Evolutionary conservation across 139 green algal species (phyloP).

Genomic region (Edaphochlamys debaryana): DNA sequence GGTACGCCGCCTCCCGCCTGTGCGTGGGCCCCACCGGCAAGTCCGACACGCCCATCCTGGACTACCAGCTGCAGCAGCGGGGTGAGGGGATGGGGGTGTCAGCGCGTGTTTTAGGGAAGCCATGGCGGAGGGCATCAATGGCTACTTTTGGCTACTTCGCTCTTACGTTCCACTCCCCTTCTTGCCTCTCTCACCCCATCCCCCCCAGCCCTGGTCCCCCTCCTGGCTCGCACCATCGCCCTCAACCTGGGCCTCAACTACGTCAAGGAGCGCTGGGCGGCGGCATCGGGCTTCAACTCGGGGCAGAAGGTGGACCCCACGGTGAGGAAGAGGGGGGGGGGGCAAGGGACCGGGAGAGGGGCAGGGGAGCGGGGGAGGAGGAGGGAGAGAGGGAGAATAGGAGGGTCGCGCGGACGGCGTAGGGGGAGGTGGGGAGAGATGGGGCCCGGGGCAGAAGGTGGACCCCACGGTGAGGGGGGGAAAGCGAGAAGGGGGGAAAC

Average conservation of each 20-base stretch:
- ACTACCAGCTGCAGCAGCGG: constrained; percentile 82
- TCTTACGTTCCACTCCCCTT: background rate
- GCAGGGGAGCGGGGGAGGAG: background rate
- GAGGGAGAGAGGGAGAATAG: no score
- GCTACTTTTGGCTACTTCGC: no score
- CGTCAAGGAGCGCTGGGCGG: constrained; percentile 82
- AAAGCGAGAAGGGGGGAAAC: no score
- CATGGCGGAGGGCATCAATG: no score
- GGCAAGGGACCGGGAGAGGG: background rate
- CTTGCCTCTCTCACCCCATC: background rate
- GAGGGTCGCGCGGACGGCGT: no score
- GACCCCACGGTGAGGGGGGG: constrained; percentile 55
- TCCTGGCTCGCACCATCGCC: constrained; percentile 84
- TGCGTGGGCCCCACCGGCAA: constrained; percentile 83
- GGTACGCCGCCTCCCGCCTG: constrained; percentile 83
- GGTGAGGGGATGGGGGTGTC: no score
- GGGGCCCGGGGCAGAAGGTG: constrained; percentile 45
- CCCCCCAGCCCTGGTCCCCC: constrained; percentile 79
- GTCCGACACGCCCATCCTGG: constrained; percentile 88
- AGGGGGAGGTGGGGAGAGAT: no score
- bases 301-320: constrained; percentile 58
- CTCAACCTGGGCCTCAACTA: constrained; percentile 89
- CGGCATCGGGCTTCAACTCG: constrained; percentile 77
- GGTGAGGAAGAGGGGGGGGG: constrained; percentile 24
- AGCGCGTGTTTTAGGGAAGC: no score